Evolutionary conservation across 2,329 filamentous ascomycete genomes (phyloP), one percentile per base, ranked within the genome.

Genomic region (Penicillium vulpinum): DNA sequence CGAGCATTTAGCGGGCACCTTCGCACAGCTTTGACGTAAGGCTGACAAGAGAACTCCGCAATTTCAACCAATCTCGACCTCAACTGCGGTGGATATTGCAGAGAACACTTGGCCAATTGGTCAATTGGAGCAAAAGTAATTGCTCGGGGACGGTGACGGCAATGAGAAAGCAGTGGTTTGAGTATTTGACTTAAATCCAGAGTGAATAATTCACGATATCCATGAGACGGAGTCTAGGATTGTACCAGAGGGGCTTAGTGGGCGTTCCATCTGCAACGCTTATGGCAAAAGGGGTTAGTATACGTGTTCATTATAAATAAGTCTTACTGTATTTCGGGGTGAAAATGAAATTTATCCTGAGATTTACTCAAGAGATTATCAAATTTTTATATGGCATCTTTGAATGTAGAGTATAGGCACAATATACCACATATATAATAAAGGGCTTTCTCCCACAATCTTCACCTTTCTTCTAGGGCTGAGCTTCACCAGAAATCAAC

Each of bases 131-230:
- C 2, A 5, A 21, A 29, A 9, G 15, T 15, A 28, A n/a, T n/a
- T n/a, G 31, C 3, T 33, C 16, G 31, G 7, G 31, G 70, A 72
- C 51, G 68, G 68, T 3, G 69, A 73, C 24, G 71, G 73, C n/a
- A n/a, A n/a, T n/a, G n/a, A n/a, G n/a, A n/a, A n/a, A n/a, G n/a
- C n/a, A n/a, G 13, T 16, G 16, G 5, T 16, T 35, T 16, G 2
- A 16, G 31, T 7, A 8, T 35, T 33, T 5, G 31, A 15, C 15
- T 35, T 35, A 16, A 35, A 8, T 35, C 31, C 15, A 6, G 4
- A 16, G 5, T 35, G 5, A 16, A 35, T 16, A 33, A n/a, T n/a
- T n/a, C n/a, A n/a, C n/a, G n/a, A n/a, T n/a, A 35, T 35, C 5
- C 15, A 35, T 33, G 11, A 15, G 29, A 16, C 16, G 5, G 31